Evolutionary conservation across 768 basidiomycete genomes (phyloP).

Genomic region (Sarcodon sp.): DNA sequence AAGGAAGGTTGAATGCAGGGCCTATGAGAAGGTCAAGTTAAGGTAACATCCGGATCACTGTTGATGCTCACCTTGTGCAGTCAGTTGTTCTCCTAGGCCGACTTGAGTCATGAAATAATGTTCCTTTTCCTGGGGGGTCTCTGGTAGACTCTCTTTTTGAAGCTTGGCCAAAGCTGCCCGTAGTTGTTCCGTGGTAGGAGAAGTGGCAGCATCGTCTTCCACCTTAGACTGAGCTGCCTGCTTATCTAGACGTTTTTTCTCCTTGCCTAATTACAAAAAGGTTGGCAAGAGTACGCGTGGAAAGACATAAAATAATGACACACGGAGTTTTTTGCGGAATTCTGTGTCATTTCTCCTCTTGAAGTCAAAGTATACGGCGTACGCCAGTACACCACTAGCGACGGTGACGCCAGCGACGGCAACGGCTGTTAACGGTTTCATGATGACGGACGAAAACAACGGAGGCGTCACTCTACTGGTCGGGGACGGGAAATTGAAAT

Average conservation of each 20-base stretch:
- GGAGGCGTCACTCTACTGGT: background rate
- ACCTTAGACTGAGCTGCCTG: constrained; percentile 32
- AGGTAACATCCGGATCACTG: background rate
- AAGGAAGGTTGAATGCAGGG: constrained; percentile 59
- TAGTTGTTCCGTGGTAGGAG: constrained; percentile 38
- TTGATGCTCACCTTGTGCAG: constrained; percentile 48
- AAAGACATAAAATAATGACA: background rate
- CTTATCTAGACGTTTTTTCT: constrained; percentile 83
- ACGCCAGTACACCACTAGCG: constrained; percentile 46
- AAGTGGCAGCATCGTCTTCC: constrained; percentile 13
- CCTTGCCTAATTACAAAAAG: constrained; percentile 49
- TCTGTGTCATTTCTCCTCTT: constrained; percentile 75
- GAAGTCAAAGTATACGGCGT: constrained; percentile 92
- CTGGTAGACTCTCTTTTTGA: constrained; percentile 56
- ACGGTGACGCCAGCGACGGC: constrained; percentile 33
- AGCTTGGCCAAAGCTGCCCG: constrained; percentile 51
- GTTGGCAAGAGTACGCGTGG: constrained; percentile 1
- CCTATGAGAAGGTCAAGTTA: constrained; percentile 30
- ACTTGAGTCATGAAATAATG: constrained; percentile 88
- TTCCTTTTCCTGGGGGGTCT: constrained; percentile 68
- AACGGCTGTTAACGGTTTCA: constrained; percentile 23
- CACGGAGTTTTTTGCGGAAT: constrained; percentile 72
- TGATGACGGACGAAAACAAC: constrained; percentile 7
- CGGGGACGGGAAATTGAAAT: too few relatives aligned
- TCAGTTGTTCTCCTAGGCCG: constrained; percentile 74